Conservation (phyloP, 1,139 yeast genomes). For the Kurtzmaniella quercitrusa region DNA sequence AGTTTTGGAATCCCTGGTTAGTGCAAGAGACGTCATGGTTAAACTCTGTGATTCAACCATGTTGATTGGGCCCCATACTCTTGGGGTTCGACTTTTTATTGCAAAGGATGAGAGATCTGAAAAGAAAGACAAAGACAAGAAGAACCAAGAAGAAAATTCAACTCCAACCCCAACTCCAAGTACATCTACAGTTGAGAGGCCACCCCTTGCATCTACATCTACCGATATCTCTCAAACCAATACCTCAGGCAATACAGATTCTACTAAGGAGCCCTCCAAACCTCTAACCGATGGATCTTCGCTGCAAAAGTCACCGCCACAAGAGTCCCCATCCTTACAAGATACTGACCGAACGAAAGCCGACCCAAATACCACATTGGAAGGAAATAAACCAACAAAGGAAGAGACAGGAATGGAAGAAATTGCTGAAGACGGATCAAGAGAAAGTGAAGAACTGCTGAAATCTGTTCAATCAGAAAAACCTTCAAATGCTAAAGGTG, state of each 20-base stretch:
- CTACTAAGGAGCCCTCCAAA: not conserved
- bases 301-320: too few species aligned
- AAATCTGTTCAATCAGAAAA: too few species aligned
- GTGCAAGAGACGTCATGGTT: slow-evolving; percentile 83
- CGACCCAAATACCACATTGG: too few species aligned
- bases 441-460: slow-evolving; percentile 6
- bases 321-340: slow-evolving; percentile 8
- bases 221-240: not conserved
- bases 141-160: slow-evolving; percentile 10
- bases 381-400: slow-evolving; percentile 22
- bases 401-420: too few species aligned
- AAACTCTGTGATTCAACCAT: slow-evolving; percentile 75
- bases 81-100: slow-evolving; percentile 73
- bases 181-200: too few species aligned
- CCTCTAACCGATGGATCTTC: too few species aligned
- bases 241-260: not conserved
- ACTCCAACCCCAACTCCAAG: not conserved
- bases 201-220: too few species aligned
- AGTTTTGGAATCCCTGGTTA: slow-evolving; percentile 41
- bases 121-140: slow-evolving; percentile 22
- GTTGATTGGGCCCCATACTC: slow-evolving; percentile 77
- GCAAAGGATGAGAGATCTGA: slow-evolving; percentile 67
- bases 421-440: slow-evolving; percentile 10
- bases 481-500: too few species aligned
- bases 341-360: slow-evolving; percentile 10